Evolutionary conservation across 345 rosid genomes (phyloP).

Genomic region (Syzygium aromaticum): DNA sequence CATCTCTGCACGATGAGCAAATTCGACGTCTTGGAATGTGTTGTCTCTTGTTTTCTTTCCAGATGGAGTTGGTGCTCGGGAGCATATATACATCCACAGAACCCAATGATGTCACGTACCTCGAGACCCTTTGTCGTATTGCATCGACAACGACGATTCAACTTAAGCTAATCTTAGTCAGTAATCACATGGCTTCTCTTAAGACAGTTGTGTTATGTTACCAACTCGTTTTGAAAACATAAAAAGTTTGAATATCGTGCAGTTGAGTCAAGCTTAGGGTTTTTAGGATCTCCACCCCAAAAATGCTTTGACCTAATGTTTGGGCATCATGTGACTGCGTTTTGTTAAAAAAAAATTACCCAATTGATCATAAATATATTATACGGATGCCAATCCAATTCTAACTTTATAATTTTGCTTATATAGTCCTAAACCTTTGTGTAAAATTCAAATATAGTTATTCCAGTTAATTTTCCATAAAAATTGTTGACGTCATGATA

Average conservation of each 20-base stretch:
- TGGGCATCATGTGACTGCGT: neutral
- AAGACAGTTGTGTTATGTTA: neutral
- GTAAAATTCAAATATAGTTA: neutral
- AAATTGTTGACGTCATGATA: fast-evolving
- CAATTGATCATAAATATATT: neutral
- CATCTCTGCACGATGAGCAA: neutral
- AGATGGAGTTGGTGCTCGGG: neutral
- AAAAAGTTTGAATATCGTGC: neutral
- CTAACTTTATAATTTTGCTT: neutral
- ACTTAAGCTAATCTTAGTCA: neutral
- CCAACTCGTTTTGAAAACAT: neutral
- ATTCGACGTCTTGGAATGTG: neutral
- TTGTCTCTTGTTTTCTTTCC: neutral
- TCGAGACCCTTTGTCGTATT: neutral
- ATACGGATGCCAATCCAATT: neutral
- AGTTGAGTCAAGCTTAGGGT: neutral
- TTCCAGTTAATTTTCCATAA: fast-evolving
- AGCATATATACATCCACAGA: neutral
- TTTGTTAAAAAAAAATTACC: neutral
- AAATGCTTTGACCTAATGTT: neutral
- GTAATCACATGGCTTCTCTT: neutral
- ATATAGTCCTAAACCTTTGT: neutral
- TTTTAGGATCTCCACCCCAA: neutral
- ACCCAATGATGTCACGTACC: neutral
- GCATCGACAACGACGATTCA: neutral